Evolutionary conservation across 1,284 basidiomycete genomes (phyloP), one percentile per base, ranked within the genome.

Genomic region (Rhodofomes roseus): DNA sequence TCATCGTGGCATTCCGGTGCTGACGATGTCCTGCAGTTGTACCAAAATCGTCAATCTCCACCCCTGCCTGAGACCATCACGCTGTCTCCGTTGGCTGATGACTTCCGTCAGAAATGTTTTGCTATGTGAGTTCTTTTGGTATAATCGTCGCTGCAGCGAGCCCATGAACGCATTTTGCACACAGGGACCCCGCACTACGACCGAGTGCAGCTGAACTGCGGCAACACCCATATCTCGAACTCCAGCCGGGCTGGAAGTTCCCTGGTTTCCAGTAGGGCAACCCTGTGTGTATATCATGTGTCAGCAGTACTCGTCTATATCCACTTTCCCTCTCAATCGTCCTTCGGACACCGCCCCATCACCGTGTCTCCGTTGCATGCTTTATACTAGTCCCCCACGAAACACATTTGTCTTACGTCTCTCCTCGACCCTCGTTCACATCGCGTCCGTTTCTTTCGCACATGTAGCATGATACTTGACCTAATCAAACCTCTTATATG

Each of bases 31-130:
- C 18, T 50, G 44, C 66, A 92, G 91, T 81, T 96, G 55, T 93
- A 92, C 61, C 85, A 90, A 66, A 86, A 90, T 62, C 86, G 92
- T 62, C 81, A 87, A 63, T 88, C 92, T 23, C 97, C 97, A 4
- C 95, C 96, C 1, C 83, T 99, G 8, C 97, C 97, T 0, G 79
- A 85, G 11, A 92, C 94, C 62, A 86, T 97, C 41, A 75, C 81
- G 6, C 76, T 98, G 39, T 87, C 89, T 22, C 77, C 83, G 12
- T 80, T 88, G 57, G 95, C 93, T 9, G 83, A 91, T 62, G 92
- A 96, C 71, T 98, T 99, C 73, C 81, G 96, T 65, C 81, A 83
- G 66, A 87, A 87, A 71, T 98, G 97, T 74, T 95, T 99, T 70
- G 90, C 93, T 8, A 89, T 93, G 92, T 92, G 69, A 67, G 89